Conservation (phyloP, 768 basidiomycete species). For the Podaxis pistillaris region DNA sequence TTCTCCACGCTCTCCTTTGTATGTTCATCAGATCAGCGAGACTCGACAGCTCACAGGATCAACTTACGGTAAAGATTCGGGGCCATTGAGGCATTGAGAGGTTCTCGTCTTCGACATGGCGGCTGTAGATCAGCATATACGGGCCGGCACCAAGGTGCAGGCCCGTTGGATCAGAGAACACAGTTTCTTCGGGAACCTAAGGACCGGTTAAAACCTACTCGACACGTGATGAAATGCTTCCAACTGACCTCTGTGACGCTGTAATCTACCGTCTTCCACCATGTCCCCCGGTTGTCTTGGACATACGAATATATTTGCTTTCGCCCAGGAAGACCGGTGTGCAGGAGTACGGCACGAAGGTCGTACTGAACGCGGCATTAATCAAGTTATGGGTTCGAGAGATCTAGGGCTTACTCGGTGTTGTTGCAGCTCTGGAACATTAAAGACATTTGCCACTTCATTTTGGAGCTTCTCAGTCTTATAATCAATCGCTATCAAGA, state of each 20-base stretch:
- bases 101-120: slow-evolving; percentile 35
- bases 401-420: slow-evolving; percentile 42
- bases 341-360: slow-evolving; percentile 73
- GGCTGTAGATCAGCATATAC: slow-evolving; percentile 72
- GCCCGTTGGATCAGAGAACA: slow-evolving; percentile 67
- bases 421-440: slow-evolving; percentile 64
- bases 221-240: not conserved
- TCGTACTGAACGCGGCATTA: slow-evolving; percentile 55
- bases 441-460: slow-evolving; percentile 46
- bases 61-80: slow-evolving; percentile 31
- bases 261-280: slow-evolving; percentile 83
- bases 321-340: slow-evolving; percentile 76
- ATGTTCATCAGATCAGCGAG: not conserved
- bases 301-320: slow-evolving; percentile 80
- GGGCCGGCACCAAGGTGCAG: slow-evolving; percentile 77
- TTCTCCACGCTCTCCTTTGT: slow-evolving; percentile 32
- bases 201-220: not conserved
- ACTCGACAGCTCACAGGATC: not conserved
- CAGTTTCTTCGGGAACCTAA: slow-evolving; percentile 70
- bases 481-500: slow-evolving; percentile 48
- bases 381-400: not conserved
- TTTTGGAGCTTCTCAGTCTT: slow-evolving; percentile 43
- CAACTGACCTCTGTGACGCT: slow-evolving; percentile 57
- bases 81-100: slow-evolving; percentile 38
- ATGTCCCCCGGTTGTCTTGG: slow-evolving; percentile 54